These are phyloP conservation scores for Diphasiastrum complanatum DNA, from an alignment of 83 land plant genomes.

Conservation along the genomic window DNA sequence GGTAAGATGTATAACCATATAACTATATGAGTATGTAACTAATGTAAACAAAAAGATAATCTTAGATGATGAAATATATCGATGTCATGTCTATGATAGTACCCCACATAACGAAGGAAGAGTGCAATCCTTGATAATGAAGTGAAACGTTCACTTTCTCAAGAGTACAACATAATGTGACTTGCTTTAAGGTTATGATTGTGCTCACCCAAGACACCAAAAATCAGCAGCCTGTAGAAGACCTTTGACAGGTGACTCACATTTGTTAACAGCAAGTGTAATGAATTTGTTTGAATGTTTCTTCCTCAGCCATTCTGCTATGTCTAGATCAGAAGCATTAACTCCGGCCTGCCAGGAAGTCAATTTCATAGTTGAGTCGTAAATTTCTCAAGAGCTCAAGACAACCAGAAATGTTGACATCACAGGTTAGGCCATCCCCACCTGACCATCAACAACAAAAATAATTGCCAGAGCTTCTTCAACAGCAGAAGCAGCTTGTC, in stretches of 20 bases:
- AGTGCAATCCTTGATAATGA: too few relatives aligned
- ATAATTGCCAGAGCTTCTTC: constrained; percentile 73
- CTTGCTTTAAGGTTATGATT: background rate
- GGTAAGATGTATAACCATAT: too few relatives aligned
- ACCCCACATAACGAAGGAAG: too few relatives aligned
- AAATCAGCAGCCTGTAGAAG: constrained; percentile 76
- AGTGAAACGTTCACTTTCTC: constrained; percentile 1
- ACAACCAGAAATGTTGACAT: background rate
- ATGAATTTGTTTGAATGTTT: constrained; percentile 65
- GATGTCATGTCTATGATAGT: too few relatives aligned
- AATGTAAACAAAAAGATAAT: background rate
- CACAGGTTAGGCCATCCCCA: constrained; percentile 13
- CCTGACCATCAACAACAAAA: constrained; percentile 96
- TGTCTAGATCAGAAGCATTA: constrained; percentile 79
- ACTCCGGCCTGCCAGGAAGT: constrained; percentile 60
- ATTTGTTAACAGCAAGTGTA: constrained; percentile 91
- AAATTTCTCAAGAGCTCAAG: background rate
- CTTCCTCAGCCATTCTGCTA: constrained; percentile 80
- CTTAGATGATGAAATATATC: background rate
- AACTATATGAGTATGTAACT: background rate
- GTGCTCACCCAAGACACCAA: constrained; percentile 83
- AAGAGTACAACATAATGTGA: background rate
- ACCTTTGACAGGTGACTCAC: constrained; percentile 94
- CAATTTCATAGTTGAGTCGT: background rate
- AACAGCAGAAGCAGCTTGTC: constrained; percentile 83